A percentile compares a stretch with the other conserved stretches of the same genome.
phyloP scores from a whole-genome alignment of 139 green algal genomes.

The Limnomonas spitsbergensis region DNA sequence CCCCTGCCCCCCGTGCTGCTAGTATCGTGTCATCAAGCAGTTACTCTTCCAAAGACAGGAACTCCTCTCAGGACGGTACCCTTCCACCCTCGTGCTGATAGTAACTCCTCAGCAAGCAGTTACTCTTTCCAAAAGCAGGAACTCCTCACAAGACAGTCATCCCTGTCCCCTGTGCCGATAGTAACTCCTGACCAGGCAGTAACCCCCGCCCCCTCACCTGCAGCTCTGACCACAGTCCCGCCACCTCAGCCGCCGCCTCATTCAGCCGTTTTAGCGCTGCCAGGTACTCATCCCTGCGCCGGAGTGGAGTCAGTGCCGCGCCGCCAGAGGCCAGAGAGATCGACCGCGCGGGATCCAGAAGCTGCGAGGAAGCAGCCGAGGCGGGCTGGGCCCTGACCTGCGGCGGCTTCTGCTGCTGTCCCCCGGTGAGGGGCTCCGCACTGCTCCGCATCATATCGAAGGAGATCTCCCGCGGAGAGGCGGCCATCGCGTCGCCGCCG shows the following conservation, averaged over 20 bases:
- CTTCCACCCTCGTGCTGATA: too few species aligned
- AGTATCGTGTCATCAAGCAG: too few species aligned
- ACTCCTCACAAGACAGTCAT: too few species aligned
- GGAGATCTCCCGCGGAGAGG: background rate
- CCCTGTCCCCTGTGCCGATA: too few species aligned
- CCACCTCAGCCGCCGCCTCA: background rate
- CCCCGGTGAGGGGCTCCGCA: background rate
- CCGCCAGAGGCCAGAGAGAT: background rate
- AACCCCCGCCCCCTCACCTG: background rate
- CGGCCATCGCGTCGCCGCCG: background rate
- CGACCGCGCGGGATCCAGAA: background rate
- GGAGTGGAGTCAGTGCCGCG: too few species aligned
- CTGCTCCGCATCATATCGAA: background rate
- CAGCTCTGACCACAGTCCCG: conserved; percentile 3
- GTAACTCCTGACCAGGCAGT: too few species aligned
- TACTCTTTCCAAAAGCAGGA: too few species aligned
- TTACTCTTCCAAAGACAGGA: too few species aligned
- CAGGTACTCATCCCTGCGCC: background rate
- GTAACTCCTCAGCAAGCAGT: too few species aligned
- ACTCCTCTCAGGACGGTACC: too few species aligned
- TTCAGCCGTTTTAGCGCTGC: background rate
- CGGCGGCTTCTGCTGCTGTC: background rate
- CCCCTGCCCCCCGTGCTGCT: too few species aligned
- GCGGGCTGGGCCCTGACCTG: background rate
- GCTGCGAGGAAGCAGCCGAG: background rate